Conservation (phyloP, 306 rosid genomes). For the Quercus engelmannii region DNA sequence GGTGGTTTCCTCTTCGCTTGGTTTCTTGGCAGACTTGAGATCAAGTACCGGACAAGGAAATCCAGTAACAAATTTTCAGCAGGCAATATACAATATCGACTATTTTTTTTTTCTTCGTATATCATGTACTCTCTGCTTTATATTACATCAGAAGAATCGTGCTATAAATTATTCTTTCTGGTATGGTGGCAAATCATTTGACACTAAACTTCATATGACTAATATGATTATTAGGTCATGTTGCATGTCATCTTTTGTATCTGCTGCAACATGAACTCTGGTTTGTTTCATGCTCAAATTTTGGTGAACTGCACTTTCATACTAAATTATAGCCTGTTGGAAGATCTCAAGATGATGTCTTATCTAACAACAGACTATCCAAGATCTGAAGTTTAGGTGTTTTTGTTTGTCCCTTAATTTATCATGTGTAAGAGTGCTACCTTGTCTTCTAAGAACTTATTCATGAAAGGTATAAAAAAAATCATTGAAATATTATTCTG, state of each 20-base stretch:
- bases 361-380: no score
- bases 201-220: neutral
- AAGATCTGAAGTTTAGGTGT: neutral
- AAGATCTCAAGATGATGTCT: no score
- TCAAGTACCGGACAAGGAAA: slow-evolving; percentile 27
- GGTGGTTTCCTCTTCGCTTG: slow-evolving; percentile 66
- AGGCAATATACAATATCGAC: slow-evolving; percentile 44
- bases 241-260: neutral
- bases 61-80: slow-evolving; percentile 43
- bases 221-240: neutral
- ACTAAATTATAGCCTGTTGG: neutral
- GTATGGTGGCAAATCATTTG: no score
- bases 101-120: slow-evolving; percentile 10
- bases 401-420: neutral
- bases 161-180: neutral
- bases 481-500: neutral
- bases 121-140: neutral
- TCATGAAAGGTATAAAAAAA: neutral
- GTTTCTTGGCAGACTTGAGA: slow-evolving; percentile 49
- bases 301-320: neutral
- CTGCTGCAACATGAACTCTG: neutral
- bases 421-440: neutral
- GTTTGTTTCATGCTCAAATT: neutral
- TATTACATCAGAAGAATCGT: neutral
- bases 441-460: neutral